Conservation (phyloP, 345 rosid genomes). For the Salix caprea region DNA sequence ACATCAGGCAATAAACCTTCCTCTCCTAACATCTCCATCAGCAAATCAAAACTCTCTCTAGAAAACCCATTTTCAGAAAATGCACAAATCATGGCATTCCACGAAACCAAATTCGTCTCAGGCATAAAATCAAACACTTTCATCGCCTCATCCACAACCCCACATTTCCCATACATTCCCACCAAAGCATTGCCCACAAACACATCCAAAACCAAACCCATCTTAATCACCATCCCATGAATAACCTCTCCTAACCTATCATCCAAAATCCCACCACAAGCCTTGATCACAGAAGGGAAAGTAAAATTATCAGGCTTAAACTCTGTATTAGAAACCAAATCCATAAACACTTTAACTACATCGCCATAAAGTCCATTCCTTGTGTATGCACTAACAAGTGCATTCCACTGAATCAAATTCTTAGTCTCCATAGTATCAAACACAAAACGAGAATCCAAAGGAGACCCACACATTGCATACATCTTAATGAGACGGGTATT, state of each 20-base stretch:
- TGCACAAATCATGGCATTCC: conserved; percentile 58
- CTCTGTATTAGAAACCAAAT: conserved; percentile 34
- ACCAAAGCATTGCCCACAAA: conserved; percentile 60
- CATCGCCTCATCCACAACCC: conserved; percentile 36
- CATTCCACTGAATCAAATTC: conserved; percentile 70
- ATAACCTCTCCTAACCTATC: conserved; percentile 38
- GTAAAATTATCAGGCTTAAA: conserved; percentile 62
- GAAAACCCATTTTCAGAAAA: conserved; percentile 43
- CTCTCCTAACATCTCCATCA: conserved; percentile 42
- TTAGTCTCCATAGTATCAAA: conserved; percentile 40
- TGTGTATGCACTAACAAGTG: conserved; percentile 53
- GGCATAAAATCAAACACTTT: conserved; percentile 46
- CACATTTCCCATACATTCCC: conserved; percentile 52
- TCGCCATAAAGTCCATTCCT: conserved; percentile 50
- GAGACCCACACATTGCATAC: conserved; percentile 55
- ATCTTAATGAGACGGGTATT: conserved; percentile 49
- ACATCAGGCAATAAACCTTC: conserved; percentile 45
- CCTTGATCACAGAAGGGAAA: conserved; percentile 63
- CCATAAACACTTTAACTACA: conserved; percentile 41
- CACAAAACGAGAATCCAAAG: conserved; percentile 40
- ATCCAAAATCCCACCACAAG: conserved; percentile 46
- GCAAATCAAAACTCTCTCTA: conserved; percentile 34
- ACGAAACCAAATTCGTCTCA: conserved; percentile 51
- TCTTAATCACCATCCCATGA: conserved; percentile 60
- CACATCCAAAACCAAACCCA: conserved; percentile 41